Conservation (phyloP, 2,329 filamentous ascomycete species). For the Colletotrichum liaoningense region DNA sequence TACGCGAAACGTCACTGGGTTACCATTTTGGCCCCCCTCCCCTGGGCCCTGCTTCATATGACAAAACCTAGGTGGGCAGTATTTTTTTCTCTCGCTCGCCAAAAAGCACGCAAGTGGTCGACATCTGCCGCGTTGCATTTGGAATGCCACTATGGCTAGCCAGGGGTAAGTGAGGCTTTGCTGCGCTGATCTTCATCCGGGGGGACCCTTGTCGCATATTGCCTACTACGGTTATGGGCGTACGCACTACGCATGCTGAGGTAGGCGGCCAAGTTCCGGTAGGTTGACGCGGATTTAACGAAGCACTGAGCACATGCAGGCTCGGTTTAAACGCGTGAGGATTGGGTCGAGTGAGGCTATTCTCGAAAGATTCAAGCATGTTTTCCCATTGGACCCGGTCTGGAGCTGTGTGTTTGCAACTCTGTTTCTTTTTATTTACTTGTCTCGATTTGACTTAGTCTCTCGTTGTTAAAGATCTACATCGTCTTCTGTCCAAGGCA, state of each 20-base stretch:
- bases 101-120: not conserved
- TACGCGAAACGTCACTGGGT: not conserved
- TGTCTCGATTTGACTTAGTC: not conserved
- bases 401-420: not conserved
- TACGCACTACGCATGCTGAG: not conserved
- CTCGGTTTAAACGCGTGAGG: not conserved
- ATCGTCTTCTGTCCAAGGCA: not conserved
- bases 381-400: not conserved
- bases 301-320: not conserved
- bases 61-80: not conserved
- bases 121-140: not conserved
- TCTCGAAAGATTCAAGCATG: not conserved
- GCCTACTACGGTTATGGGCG: not conserved
- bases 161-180: not conserved
- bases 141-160: not conserved
- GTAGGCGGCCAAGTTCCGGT: not conserved
- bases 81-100: not conserved
- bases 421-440: not conserved
- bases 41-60: no score
- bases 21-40: not conserved
- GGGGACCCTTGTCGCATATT: not conserved
- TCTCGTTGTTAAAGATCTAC: conserved; percentile 16
- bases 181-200: not conserved
- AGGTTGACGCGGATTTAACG: not conserved
- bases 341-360: not conserved